Evolutionary conservation across 2,329 filamentous ascomycete species (phyloP), one percentile per base, ranked within the genome.

Genomic region (Grosmannia serpens): DNA sequence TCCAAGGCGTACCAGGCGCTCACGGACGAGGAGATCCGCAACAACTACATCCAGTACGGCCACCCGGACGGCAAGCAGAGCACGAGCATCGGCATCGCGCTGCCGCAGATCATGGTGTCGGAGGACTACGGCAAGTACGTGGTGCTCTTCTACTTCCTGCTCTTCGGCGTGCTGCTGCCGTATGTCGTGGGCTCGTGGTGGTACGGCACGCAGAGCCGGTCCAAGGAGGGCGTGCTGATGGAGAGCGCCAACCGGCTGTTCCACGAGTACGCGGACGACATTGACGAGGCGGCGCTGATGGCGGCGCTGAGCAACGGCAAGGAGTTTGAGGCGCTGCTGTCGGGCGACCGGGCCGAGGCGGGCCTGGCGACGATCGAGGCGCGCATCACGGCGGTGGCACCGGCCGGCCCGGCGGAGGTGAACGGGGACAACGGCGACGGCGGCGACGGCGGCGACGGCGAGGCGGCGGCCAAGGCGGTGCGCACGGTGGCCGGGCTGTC

Each of bases 51-150:
- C 57, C 88, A 95, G 71, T 99, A 88, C 68, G 94, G 94, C 58
- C 91, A 99, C 71, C 94, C 94, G 8, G 94, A 99, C 70, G 94
- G 94, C 69, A 97, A 96, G 80, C 94, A 99, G 75, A 92, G 91
- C 71, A 94, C 91, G 74, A 96, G 91, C 74, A 97, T 99, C 68
- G 92, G 94, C 63, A 99, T 99, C 64, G 94, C 92, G 52, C 81
- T 99, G 52, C 94, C 94, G 52, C 87, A 94, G 70, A 89, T 94
- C 73, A 91, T 99, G 66, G 82, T 99, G 58, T 88, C 89, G 17
- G 90, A 96, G 65, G 92, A 91, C 58, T 95, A 94, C 71, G 92
- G 91, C 64, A 97, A 96, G 77, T 97, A 95, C 69, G 88, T 99
- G 57, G 78, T 99, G 61, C 77, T 96, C 59, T 81, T 96, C 63